phyloP scores from a whole-genome alignment of 2,329 filamentous ascomycete genomes.

The Cordyceps javanica region DNA sequence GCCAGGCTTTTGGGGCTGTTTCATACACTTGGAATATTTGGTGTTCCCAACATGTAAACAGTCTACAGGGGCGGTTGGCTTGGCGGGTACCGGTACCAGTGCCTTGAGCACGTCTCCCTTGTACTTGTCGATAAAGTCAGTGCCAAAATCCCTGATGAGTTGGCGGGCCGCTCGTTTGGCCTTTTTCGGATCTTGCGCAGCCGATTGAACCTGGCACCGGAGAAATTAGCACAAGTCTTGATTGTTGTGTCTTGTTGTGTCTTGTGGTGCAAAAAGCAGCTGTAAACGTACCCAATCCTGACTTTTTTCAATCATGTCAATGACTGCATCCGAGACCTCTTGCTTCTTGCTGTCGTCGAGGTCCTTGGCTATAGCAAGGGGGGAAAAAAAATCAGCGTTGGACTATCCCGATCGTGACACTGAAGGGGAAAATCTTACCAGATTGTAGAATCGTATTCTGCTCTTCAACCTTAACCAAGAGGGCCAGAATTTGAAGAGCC shows the following conservation, averaged over 20 bases:
- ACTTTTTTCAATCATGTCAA: not conserved
- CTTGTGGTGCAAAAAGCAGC: not conserved
- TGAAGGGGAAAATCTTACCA: not conserved
- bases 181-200: not conserved
- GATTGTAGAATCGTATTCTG: not conserved
- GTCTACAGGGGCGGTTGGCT: no score
- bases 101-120: not conserved
- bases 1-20: no score
- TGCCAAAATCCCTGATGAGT: not conserved
- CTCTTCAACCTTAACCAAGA: not conserved
- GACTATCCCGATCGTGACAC: not conserved
- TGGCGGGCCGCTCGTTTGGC: not conserved
- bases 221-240: not conserved
- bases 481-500: not conserved
- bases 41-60: no score
- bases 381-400: not conserved
- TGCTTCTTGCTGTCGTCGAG: not conserved
- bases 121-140: not conserved
- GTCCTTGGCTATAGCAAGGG: not conserved
- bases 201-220: not conserved
- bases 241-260: not conserved
- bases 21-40: no score
- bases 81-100: no score
- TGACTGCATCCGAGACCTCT: not conserved
- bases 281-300: not conserved